Conservation (phyloP, 2,329 filamentous ascomycete genomes). For the Colletotrichum noveboracense region DNA sequence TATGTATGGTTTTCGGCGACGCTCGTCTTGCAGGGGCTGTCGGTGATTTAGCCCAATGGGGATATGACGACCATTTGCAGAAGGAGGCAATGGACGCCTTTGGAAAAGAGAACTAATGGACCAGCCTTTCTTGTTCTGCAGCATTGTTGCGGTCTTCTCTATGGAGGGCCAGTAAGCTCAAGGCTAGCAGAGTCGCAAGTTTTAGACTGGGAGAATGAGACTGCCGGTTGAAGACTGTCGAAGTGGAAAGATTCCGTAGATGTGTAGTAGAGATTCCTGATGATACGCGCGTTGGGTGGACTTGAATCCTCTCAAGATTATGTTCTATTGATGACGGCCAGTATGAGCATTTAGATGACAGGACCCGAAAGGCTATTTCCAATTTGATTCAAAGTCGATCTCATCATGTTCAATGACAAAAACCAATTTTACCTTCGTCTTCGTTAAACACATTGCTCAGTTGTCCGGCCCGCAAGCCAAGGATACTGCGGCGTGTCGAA, state of each 20-base stretch:
- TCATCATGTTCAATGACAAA: neutral
- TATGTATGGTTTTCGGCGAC: conserved; percentile 50
- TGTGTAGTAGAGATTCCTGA: neutral
- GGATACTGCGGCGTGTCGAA: neutral
- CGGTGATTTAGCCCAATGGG: conserved; percentile 44
- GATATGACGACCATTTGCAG: conserved; percentile 69
- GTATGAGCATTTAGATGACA: neutral
- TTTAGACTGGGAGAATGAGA: neutral
- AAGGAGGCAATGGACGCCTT: conserved; percentile 58
- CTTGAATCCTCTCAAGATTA: neutral
- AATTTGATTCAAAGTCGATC: neutral
- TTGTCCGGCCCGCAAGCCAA: neutral
- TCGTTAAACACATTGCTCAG: neutral
- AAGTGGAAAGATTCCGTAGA: neutral
- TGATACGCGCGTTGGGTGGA: neutral
- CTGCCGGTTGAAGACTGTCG: neutral
- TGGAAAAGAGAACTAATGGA: neutral
- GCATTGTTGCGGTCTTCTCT: neutral
- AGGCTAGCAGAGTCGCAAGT: neutral
- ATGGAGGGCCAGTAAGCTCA: neutral
- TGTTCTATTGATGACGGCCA: neutral
- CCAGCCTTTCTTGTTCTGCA: neutral
- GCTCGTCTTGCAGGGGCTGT: conserved; percentile 51
- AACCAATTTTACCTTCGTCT: neutral
- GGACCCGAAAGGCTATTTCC: neutral